Evolutionary conservation across 2,329 filamentous ascomycete genomes (phyloP).

Genomic region (Canariomyces notabilis): DNA sequence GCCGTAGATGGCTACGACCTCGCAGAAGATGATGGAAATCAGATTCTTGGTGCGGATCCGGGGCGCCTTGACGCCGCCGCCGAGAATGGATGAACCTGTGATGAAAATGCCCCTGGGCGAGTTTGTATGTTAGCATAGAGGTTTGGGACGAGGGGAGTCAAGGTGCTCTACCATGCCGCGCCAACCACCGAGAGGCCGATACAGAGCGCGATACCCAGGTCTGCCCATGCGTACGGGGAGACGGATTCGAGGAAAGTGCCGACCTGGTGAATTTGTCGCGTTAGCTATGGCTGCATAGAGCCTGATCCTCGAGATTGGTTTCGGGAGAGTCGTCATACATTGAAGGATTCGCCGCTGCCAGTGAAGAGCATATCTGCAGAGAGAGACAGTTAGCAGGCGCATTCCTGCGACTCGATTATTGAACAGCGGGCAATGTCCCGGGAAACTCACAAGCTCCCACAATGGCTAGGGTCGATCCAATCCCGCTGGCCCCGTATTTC

Average conservation of each 20-base stretch:
- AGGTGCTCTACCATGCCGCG: constrained; percentile 75
- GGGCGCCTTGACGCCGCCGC: constrained; percentile 91
- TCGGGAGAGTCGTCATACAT: constrained; percentile 53
- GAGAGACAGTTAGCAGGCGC: constrained; percentile 15
- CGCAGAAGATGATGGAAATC: constrained; percentile 99
- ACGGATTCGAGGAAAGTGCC: constrained; percentile 91
- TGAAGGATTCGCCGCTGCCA: constrained; percentile 91
- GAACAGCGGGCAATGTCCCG: too few species aligned
- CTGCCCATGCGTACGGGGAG: constrained; percentile 92
- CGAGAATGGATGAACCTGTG: constrained; percentile 94
- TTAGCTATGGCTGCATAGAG: constrained; percentile 6
- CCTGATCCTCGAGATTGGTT: background rate
- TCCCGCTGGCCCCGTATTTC: constrained; percentile 64
- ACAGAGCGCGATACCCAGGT: constrained; percentile 84
- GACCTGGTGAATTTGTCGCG: constrained; percentile 51
- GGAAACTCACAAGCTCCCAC: constrained; percentile 71
- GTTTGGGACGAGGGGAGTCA: background rate
- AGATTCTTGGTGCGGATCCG: constrained; percentile 99
- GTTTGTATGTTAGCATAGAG: constrained; percentile 5
- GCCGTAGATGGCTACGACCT: constrained; percentile 99
- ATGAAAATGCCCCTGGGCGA: constrained; percentile 89
- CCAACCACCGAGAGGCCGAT: constrained; percentile 95
- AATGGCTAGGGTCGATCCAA: constrained; percentile 62
- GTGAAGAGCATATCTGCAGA: constrained; percentile 93
- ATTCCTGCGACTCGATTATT: constrained; percentile 17